phyloP scores from a whole-genome alignment of 2,329 filamentous ascomycete genomes.

The Gaeumannomyces sp. region DNA sequence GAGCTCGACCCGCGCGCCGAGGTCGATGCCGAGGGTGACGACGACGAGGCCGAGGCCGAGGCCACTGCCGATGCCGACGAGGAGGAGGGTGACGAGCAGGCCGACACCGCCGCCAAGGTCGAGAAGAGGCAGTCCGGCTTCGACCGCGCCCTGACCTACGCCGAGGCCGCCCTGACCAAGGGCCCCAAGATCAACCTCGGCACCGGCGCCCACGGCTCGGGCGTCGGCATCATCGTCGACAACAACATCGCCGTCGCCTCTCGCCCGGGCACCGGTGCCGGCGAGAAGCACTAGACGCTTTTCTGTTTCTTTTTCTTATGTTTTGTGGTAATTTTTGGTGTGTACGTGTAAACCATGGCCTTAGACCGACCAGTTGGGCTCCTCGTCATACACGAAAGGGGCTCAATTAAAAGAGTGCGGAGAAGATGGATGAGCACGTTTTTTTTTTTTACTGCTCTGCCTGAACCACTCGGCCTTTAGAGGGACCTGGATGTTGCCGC shows the following conservation, averaged over 20 bases:
- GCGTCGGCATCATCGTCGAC: constrained; percentile 31
- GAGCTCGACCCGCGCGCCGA: constrained; percentile 35
- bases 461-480: too few relatives aligned
- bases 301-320: neutral
- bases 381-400: neutral
- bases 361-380: neutral
- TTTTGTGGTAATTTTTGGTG: neutral
- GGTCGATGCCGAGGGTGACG: constrained; percentile 12
- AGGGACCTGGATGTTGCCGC: too few relatives aligned
- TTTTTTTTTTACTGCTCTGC: too few relatives aligned
- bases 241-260: constrained; percentile 20
- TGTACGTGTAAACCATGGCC: neutral
- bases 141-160: constrained; percentile 38
- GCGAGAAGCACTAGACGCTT: neutral
- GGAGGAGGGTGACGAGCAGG: neutral
- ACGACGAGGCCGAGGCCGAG: too few relatives aligned
- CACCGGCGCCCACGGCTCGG: constrained; percentile 34
- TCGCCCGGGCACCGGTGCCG: constrained; percentile 12
- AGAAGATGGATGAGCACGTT: too few relatives aligned
- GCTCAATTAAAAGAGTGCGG: neutral
- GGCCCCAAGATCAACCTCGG: constrained; percentile 43
- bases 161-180: constrained; percentile 38
- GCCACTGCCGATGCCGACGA: too few relatives aligned
- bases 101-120: constrained; percentile 16
- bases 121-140: constrained; percentile 42